Conservation (phyloP, 768 basidiomycete species). For the Termitomyces sp. region DNA sequence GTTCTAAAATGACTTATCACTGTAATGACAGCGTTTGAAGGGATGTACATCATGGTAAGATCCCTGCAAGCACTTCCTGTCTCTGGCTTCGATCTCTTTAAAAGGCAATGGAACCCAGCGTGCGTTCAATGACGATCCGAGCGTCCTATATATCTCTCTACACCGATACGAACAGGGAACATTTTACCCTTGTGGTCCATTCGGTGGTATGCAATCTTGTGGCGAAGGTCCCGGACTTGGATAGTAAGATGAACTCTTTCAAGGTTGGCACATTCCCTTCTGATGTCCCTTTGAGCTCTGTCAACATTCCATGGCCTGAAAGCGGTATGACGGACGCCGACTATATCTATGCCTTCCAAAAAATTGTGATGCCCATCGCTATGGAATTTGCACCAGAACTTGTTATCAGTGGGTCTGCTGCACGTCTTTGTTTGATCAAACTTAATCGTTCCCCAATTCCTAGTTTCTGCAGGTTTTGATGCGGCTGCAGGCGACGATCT, state of each 20-base stretch:
- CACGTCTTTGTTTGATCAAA: not conserved
- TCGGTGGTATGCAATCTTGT: slow-evolving; percentile 81
- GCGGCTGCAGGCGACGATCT: slow-evolving; percentile 91
- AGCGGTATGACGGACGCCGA: slow-evolving; percentile 90
- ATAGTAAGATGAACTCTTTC: slow-evolving; percentile 51
- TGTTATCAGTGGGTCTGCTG: slow-evolving; percentile 73
- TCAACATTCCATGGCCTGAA: slow-evolving; percentile 94
- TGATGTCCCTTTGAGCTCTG: slow-evolving; percentile 51
- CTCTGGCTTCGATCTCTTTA: not conserved
- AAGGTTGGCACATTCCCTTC: slow-evolving; percentile 1
- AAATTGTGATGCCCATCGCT: slow-evolving; percentile 94
- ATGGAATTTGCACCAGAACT: slow-evolving; percentile 95
- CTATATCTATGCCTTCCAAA: slow-evolving; percentile 95
- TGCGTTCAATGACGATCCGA: slow-evolving; percentile 91
- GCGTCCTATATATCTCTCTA: slow-evolving; percentile 88
- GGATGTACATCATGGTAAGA: slow-evolving; percentile 82
- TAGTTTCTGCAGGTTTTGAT: slow-evolving; percentile 98
- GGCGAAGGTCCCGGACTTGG: slow-evolving; percentile 83
- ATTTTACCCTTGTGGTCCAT: slow-evolving; percentile 92
- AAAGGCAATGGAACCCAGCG: slow-evolving; percentile 95
- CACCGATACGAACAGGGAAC: slow-evolving; percentile 91
- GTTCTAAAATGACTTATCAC: not conserved
- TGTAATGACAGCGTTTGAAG: slow-evolving; percentile 27
- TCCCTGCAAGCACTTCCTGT: not conserved
- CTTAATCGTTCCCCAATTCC: slow-evolving; percentile 1